Evolutionary conservation across 352 stramenopile species (phyloP), one percentile per base, ranked within the genome.

Genomic region (Globisporangium recalcitrans): DNA sequence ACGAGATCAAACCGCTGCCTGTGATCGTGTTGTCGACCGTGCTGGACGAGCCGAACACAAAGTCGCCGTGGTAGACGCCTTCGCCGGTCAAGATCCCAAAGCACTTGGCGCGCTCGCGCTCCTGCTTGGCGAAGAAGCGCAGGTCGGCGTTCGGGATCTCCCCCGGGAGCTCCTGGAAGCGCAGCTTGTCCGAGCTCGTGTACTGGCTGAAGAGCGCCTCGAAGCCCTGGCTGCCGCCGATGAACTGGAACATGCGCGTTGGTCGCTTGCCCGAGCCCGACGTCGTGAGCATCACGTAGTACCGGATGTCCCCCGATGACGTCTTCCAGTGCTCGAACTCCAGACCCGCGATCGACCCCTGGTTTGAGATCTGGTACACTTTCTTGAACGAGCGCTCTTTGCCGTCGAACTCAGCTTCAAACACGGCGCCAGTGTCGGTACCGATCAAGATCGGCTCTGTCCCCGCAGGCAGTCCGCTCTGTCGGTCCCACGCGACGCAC

Each of bases 191-290:
- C 1, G 81, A 74, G 60, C 80, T 90, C 31, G 78, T 80, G 73
- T 97, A 96, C 49, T 82, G 69, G 2, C 68, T 75, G 71, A 98
- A 98, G 56, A 97, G 76, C 3, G 80, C 58, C 53, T 96, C 86
- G 29, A 97, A 87, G 27, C 85, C 85, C 26, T 81, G 54, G 0
- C 67, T 65, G 2, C 66, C 64, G 16, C 91, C 87, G 55, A 96
- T 71, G 64, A 97, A 97, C 65, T 97, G 85, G 72, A 97, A 98
- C 75, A 97, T 87, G 10, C 92, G 85, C 24, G 87, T 96, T 0
- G 91, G 90, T 6, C 84, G 71, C 58, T 92, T 92, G n/a, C 85
- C 83, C 5, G 80, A 78, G n/a, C 82, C 87, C 8, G 87, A 96
- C 16, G 83, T 94, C 27, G 81, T 91, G 57, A 93, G 72, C 80